Evolutionary conservation across 768 basidiomycete species (phyloP).

Genomic region (Xanthoconium stramineum): DNA sequence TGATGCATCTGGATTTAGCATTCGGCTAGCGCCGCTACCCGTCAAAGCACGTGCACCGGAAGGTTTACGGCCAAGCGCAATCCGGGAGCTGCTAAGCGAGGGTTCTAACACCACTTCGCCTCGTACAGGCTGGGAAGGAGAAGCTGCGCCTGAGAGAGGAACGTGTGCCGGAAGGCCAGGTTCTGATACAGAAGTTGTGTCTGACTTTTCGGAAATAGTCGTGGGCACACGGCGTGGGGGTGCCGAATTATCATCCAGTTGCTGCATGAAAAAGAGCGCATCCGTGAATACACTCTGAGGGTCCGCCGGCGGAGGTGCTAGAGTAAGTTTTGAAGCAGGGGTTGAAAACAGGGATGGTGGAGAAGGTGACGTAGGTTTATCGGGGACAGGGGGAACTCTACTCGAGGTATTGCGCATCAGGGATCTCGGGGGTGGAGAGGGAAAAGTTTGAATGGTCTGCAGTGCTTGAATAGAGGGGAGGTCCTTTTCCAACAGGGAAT

Average conservation of each 20-base stretch:
- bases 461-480: slow-evolving; percentile 32
- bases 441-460: slow-evolving; percentile 16
- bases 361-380: slow-evolving; percentile 18
- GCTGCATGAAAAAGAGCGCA: slow-evolving; percentile 68
- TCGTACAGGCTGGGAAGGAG: slow-evolving; percentile 18
- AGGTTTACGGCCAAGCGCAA: slow-evolving; percentile 60
- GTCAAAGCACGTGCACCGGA: slow-evolving; percentile 77
- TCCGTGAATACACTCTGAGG: slow-evolving; percentile 47
- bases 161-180: slow-evolving; percentile 18
- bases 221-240: slow-evolving; percentile 41
- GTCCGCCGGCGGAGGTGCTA: slow-evolving; percentile 14
- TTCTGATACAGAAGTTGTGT: slow-evolving; percentile 30
- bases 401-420: slow-evolving; percentile 12
- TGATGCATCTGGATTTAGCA: slow-evolving; percentile 34
- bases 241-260: slow-evolving; percentile 39
- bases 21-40: slow-evolving; percentile 33
- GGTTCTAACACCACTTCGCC: slow-evolving; percentile 30
- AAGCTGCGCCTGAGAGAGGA: slow-evolving; percentile 23
- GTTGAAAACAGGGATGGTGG: slow-evolving; percentile 21
- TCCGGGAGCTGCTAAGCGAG: slow-evolving; percentile 37
- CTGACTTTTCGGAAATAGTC: slow-evolving; percentile 45
- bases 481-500: slow-evolving; percentile 32
- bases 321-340: slow-evolving; percentile 26
- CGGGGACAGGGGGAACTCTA: slow-evolving; percentile 28
- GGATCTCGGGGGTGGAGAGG: slow-evolving; percentile 11